Evolutionary conservation across 768 basidiomycete genomes (phyloP), one percentile per base, ranked within the genome.

Genomic region (Xerocomellus amylosporus): DNA sequence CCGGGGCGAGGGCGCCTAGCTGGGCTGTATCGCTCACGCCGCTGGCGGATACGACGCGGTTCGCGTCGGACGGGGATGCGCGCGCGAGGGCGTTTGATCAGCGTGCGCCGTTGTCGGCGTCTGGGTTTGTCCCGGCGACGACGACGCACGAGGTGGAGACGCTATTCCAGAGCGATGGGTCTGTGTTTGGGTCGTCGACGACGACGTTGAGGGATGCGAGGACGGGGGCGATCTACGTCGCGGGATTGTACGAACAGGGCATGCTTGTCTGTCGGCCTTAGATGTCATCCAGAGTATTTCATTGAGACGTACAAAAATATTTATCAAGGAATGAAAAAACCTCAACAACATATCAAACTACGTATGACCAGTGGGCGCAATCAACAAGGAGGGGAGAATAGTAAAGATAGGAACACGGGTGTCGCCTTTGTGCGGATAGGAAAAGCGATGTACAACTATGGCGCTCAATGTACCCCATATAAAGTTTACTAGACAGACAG

Each of bases 111-210:
- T 64, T 80, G 37, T 76, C 85, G 0, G 76, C 75, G 34, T 74
- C 66, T 51, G 65, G 63, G 42, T 76, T 79, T 43, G 75, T 78
- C 1, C 64, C 75, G 1, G 60, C 64, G 15, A 64, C 72, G 26
- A 58, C 56, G 10, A 71, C 71, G 2, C 73, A 78, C 60, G 74
- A 75, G 33, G 51, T 88, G 30, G 74, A 78, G 61, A 87, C 88
- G 0, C 58, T 90, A n/a, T 89, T 87, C 71, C 87, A 87, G 71
- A 89, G 88, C 60, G 75, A 84, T 56, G 87, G 88, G n/a, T 73
- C 76, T 4, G 77, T 77, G 6, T 86, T 86, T 61, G 75, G 78
- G 14, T 71, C 77, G 2, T 81, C 83, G 15, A 71, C 76, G 8
- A 84, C 84, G 8, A 79, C 74, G 1, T 53, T 87, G 58, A 65